Evolutionary conservation across 768 basidiomycete genomes (phyloP), one percentile per base, ranked within the genome.

Genomic region (Pleurotus cornucopiae): DNA sequence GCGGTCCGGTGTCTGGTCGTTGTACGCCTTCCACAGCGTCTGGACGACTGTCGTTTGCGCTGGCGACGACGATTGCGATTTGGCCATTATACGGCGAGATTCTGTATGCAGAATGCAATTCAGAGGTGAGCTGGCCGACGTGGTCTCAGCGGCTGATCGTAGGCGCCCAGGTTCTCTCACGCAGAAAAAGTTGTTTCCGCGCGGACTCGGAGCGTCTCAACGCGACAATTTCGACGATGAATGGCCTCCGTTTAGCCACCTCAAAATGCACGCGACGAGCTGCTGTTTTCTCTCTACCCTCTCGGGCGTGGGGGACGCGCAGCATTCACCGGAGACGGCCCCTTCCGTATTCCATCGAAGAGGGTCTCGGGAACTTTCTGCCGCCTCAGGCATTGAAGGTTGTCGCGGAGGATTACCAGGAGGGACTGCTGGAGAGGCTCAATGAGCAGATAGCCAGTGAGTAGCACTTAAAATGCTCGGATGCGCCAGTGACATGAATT

Each of bases 331-430:
- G 73, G 53, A 77, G 77, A 56, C 75, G 73, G 62, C 64, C 70
- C 7, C 78, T 91, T 25, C 83, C 83, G 1, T 94, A 92, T 72
- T 69, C 77, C 6, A 66, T 86, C 25, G 82, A 90, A 45, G 73
- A 81, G 40, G 94, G 93, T 16, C 74, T 95, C 30, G 89, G 88
- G 45, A 74, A 84, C 18, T 96, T 96, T 68, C 73, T 94, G 64
- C 83, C 89, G 1, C 85, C 90, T 18, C 62, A 67, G n/a, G 88
- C 88, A 1, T 77, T 94, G 57, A 81, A 80, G 59, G 79, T 81
- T 57, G 74, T 94, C 48, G 87, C 87, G 2, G 76, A 84, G 48
- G 93, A 95, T 63, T 97, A 90, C 71, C 94, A 95, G 67, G 79
- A 89, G 58, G 94, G 94, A 6, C 76, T 95, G 30, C 71, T 96